These are phyloP conservation scores for Botrytis galanthina DNA, from an alignment of 2,329 filamentous ascomycete species.

Conservation along the genomic window DNA sequence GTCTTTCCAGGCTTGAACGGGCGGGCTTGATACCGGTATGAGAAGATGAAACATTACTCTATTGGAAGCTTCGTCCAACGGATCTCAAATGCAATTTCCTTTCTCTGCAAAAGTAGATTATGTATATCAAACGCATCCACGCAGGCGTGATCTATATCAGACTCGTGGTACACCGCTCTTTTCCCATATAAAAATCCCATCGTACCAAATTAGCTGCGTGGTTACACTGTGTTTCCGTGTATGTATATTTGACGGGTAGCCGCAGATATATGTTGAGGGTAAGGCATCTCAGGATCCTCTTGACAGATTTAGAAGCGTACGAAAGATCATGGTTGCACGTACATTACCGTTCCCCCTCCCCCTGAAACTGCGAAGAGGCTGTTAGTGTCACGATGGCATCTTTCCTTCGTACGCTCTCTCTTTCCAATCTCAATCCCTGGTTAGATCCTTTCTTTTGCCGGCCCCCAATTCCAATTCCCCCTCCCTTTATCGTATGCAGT, in stretches of 20 bases:
- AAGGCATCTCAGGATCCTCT: background rate
- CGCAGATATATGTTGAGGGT: background rate
- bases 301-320: background rate
- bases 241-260: background rate
- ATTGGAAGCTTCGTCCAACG: constrained; percentile 10
- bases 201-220: background rate
- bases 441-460: background rate
- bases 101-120: background rate
- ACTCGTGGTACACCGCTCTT: constrained; percentile 11
- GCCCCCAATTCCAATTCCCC: background rate
- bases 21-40: background rate
- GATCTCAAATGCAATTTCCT: constrained; percentile 6
- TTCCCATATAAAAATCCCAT: background rate
- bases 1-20: background rate
- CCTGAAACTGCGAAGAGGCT: constrained; percentile 1
- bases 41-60: constrained; percentile 1
- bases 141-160: background rate
- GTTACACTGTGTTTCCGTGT: background rate
- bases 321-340: background rate
- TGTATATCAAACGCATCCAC: background rate
- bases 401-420: background rate
- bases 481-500: constrained; percentile 4
- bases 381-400: background rate
- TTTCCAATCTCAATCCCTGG: constrained; percentile 6
- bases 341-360: background rate